Evolutionary conservation across 2,329 filamentous ascomycete genomes (phyloP), one percentile per base, ranked within the genome.

Genomic region (Ceratocystis cacaofunesta): DNA sequence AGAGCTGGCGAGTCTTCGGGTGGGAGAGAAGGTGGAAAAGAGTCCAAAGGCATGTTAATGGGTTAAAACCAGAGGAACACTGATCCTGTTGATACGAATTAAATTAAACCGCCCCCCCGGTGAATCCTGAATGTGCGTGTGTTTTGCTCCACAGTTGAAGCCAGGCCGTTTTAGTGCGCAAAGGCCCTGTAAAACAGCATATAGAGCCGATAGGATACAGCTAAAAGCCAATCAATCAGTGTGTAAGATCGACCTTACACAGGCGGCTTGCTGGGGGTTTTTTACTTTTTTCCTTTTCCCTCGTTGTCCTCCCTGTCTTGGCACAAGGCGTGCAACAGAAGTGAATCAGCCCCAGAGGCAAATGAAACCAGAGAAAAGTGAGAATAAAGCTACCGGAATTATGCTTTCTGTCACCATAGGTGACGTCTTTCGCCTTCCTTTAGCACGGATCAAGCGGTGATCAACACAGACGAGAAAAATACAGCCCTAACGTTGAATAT

Each of bases 341-440:
- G 30, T 58, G 55, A 58, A 58, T 58, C 55, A 58, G 55, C 55
- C 55, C 55, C 55, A 58, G 28, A 58, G 55, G 55, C 28, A 32
- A 36, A 58, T 62, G 60, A 62, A 62, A 46, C 43, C 43, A 30
- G 12, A 46, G 44, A 17, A 46, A 12, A 44, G 19, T 8, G 58
- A 61, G 3, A 41, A 36, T 22, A 25, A 30, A 44, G 22, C 32
- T 7, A 62, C 2, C 60, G 2, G 36, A 32, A n/a, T 62, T 62
- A 8, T 62, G n/a, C 55, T 19, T 36, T 10, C 55, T 15, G 3
- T 5, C 55, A 36, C 4, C 7, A 12, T 28, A 36, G 15, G 55
- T 58, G 55, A 58, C 55, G 55, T 58, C 55, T 36, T 58, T n/a
- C 12, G 52, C 28, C 30, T 58, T 17, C 12, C 36, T 36, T 4